Conservation (phyloP, 2,329 filamentous ascomycete genomes). For the Berkeleyomyces basicola region DNA sequence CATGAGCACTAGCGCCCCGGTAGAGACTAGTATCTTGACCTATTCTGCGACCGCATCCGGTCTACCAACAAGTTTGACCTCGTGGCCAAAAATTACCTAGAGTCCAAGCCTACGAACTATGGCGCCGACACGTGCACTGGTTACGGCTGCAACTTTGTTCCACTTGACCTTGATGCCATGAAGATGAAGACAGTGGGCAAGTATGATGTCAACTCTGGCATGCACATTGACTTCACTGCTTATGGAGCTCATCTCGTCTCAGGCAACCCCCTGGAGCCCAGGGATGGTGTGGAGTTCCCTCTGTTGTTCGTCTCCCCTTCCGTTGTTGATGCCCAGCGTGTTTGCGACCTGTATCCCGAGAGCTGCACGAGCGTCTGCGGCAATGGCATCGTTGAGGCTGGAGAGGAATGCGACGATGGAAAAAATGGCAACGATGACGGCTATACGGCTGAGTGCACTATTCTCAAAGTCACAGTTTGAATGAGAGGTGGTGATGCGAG, state of each 20-base stretch:
- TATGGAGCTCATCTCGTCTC: background rate
- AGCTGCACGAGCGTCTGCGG: slow-evolving; percentile 5
- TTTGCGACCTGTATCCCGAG: slow-evolving; percentile 6
- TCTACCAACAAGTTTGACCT: background rate
- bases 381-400: slow-evolving; percentile 8
- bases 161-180: background rate
- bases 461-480: background rate
- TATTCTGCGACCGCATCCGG: slow-evolving; percentile 7
- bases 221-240: slow-evolving; percentile 8
- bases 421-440: background rate
- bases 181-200: background rate
- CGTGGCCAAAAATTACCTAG: background rate
- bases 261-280: background rate
- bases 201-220: slow-evolving; percentile 9
- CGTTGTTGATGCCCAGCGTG: background rate
- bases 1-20: slow-evolving; percentile 11
- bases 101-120: background rate
- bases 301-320: background rate
- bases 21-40: background rate
- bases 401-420: slow-evolving; percentile 8
- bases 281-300: background rate
- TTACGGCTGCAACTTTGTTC: slow-evolving; percentile 11
- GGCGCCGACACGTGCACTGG: slow-evolving; percentile 5
- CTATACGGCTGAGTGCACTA: slow-evolving; percentile 1
- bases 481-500: background rate